Evolutionary conservation across 805 yeast genomes (phyloP).

Genomic region (Cyberlindnera japonica): DNA sequence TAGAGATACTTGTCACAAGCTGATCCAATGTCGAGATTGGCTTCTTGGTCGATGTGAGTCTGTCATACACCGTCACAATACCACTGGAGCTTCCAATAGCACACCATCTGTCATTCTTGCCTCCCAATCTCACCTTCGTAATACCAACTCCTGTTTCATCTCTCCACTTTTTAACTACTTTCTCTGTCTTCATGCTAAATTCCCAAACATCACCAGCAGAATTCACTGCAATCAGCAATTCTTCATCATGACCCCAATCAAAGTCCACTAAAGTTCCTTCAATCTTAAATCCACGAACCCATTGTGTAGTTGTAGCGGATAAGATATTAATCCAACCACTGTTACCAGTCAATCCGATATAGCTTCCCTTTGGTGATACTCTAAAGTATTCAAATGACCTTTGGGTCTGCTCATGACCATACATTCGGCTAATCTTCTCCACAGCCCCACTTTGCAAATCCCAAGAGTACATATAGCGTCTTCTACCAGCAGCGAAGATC

Average conservation of each 20-base stretch:
- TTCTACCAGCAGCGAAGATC: constrained; percentile 84
- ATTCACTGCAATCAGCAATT: constrained; percentile 56
- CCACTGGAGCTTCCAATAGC: constrained; percentile 92
- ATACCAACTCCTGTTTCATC: constrained; percentile 86
- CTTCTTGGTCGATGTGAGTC: constrained; percentile 35
- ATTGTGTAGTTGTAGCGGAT: constrained; percentile 76
- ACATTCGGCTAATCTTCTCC: constrained; percentile 83
- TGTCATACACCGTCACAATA: constrained; percentile 82
- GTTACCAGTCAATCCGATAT: constrained; percentile 73
- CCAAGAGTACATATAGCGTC: constrained; percentile 92
- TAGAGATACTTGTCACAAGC: constrained; percentile 74
- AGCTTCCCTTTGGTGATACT: constrained; percentile 67
- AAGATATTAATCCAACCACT: constrained; percentile 89
- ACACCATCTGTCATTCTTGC: constrained; percentile 66
- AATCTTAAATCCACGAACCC: constrained; percentile 80
- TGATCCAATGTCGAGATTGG: constrained; percentile 72
- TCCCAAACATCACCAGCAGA: constrained; percentile 89
- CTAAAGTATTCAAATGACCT: constrained; percentile 84
- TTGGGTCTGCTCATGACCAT: constrained; percentile 87
- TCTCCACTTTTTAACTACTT: constrained; percentile 66
- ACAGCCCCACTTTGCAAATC: constrained; percentile 69
- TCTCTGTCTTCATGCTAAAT: constrained; percentile 51
- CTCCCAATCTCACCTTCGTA: constrained; percentile 73
- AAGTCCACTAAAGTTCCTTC: constrained; percentile 86
- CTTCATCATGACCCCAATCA: constrained; percentile 52